phyloP scores from a whole-genome alignment of 148 eudicot genomes.

The Fallopia convolvulus region DNA sequence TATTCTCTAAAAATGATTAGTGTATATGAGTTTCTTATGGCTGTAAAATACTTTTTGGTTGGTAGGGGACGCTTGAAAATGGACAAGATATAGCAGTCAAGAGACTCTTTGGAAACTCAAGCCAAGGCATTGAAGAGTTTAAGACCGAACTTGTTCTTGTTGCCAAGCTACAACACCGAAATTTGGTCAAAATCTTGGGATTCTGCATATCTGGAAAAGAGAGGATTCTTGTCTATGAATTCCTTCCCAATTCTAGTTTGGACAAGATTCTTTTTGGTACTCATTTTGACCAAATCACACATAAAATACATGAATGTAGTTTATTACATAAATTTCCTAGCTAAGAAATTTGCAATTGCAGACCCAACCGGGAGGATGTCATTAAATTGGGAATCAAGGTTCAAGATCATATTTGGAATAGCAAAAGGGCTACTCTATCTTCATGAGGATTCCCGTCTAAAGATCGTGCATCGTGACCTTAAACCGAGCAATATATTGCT shows the following conservation, averaged over 20 bases:
- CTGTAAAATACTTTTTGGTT: not conserved
- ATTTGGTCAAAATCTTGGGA: constrained; percentile 20
- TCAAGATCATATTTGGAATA: constrained; percentile 5
- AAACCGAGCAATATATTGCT: not conserved
- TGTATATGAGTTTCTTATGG: not conserved
- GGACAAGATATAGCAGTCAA: constrained; percentile 21
- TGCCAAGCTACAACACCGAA: constrained; percentile 19
- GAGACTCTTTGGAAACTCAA: constrained; percentile 15
- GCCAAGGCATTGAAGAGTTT: constrained; percentile 15
- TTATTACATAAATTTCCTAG: not conserved
- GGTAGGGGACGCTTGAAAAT: not conserved
- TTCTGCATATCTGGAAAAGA: constrained; percentile 12
- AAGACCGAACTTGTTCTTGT: constrained; percentile 14
- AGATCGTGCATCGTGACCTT: not conserved
- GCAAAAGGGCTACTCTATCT: constrained; percentile 13
- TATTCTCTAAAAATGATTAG: too few relatives aligned
- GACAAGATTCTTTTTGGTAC: constrained; percentile 18
- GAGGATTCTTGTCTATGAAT: constrained; percentile 22
- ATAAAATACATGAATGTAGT: not conserved
- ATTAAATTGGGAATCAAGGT: not conserved
- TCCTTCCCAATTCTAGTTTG: constrained; percentile 15
- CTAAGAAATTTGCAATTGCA: not conserved
- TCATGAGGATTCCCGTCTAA: constrained; percentile 10
- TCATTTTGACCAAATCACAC: not conserved
- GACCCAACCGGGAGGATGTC: not conserved